Base-by-base conservation (phyloP, 768 basidiomycete genomes). In the Leucocoprinus birnbaumii region DNA sequence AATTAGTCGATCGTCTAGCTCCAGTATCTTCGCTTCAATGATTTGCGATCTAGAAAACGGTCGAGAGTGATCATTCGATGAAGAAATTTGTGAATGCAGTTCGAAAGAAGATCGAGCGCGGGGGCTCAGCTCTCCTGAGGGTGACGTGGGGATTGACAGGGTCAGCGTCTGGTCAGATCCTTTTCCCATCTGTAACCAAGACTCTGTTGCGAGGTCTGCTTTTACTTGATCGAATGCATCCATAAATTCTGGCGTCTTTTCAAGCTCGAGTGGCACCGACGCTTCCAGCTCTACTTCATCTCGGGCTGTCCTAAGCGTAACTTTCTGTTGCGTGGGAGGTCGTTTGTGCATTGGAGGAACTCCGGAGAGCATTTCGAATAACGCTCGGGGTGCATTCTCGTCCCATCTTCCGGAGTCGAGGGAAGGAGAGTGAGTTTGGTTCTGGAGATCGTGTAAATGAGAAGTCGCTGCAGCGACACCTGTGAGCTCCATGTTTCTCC, bases 151-250 rank as follows among this genome's bases (percentile, higher is more conserved):
- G 19, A 45, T 18, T 8, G 11, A 13, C 16, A 46, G 49, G 24
- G 40, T 10, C 40, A 42, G 10, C 3, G 26, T 24, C 24, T n/a
- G 19, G 6, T 46, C 38, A 31, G 48, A 37, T 19, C 40, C 27
- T 24, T 56, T 48, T 24, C 38, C 26, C 2, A 50, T 43, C 16
- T 57, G 41, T 19, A 44, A 48, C 51, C 50, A 52, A 37, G 31
- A 69, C 1, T 75, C 76, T 22, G 87, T 77, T 0, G 87, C 89
- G 48, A 94, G 74, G 62, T 91, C 87, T 1, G 89, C 88, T 69
- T 94, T 94, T 63, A 95, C 89, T 62, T 86, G 82, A 61, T 91
- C 85, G 65, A 94, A 94, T 0, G 91, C 91, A 19, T 87, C 85
- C 64, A 88, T 87, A 66, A 90, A 83, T 59, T 89, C 84, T 26